A percentile compares a stretch with the other conserved stretches of the same genome.
Evolutionary conservation across 805 yeast species (phyloP).

Genomic region (Kuraishia hungarica): DNA sequence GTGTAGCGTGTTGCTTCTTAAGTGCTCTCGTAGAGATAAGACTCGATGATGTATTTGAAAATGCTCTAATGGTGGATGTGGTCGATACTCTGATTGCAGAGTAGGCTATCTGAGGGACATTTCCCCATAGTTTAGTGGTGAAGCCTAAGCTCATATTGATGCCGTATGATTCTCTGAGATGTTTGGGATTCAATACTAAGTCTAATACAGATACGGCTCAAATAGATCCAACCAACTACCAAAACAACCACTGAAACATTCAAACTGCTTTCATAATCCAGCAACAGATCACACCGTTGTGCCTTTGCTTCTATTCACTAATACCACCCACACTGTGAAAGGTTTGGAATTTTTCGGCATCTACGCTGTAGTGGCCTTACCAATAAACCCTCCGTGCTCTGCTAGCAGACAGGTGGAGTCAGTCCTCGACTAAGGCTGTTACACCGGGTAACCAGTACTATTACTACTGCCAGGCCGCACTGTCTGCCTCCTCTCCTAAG

Average conservation of each 20-base stretch:
- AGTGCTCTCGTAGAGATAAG: background rate
- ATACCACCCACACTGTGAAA: background rate
- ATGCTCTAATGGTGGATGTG: background rate
- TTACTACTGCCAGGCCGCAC: too few species aligned
- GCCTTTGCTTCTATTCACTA: background rate
- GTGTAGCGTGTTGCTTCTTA: constrained; percentile 8
- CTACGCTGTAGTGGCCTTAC: background rate
- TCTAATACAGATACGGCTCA: background rate
- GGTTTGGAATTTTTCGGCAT: background rate
- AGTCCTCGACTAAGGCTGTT: too few species aligned
- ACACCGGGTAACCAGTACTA: background rate
- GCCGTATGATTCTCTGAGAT: background rate
- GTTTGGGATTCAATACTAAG: too few species aligned
- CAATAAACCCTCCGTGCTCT: background rate
- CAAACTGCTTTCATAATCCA: background rate
- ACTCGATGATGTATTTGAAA: background rate
- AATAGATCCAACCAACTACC: background rate
- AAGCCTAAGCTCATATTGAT: background rate
- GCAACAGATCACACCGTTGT: background rate
- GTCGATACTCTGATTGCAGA: background rate
- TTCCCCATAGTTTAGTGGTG: background rate
- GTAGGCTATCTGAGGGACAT: background rate
- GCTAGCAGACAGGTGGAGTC: background rate
- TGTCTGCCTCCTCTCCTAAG: too few species aligned
- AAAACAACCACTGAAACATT: too few species aligned